Conservation (phyloP, 176 grass and related monocot genomes). For the Avena sativa region DNA sequence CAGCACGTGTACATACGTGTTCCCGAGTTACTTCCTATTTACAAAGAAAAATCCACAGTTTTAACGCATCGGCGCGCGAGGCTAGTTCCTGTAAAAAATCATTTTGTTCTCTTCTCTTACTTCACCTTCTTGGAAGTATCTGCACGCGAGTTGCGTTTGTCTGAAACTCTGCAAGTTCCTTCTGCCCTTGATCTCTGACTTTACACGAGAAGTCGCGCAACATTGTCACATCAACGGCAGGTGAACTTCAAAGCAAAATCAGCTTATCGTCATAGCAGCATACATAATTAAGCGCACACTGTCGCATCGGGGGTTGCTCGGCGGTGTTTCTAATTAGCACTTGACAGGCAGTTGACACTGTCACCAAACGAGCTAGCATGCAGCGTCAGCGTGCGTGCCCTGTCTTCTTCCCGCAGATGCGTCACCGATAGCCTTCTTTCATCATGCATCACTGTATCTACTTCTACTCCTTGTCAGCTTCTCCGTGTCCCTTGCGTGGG, state of each 20-base stretch:
- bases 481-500: constrained; percentile 27
- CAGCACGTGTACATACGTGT: constrained; percentile 46
- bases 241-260: too few species aligned
- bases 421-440: not conserved
- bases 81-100: too few species aligned
- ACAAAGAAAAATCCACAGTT: too few species aligned
- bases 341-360: constrained; percentile 10
- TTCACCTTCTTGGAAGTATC: not conserved
- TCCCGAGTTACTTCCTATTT: too few species aligned
- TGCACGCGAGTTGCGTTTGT: not conserved
- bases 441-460: constrained; percentile 9
- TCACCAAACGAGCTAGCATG: constrained; percentile 12
- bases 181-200: too few species aligned
- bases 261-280: too few species aligned
- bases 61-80: too few species aligned
- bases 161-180: not conserved
- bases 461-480: not conserved
- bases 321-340: constrained; percentile 19
- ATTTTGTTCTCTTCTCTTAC: not conserved
- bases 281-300: not conserved
- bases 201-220: too few species aligned
- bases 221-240: not conserved
- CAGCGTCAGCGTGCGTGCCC: constrained; percentile 1
- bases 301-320: constrained; percentile 24
- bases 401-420: not conserved